A percentile compares a stretch with the other conserved stretches of the same genome.
Conservation (phyloP, 768 basidiomycete species). For the Hydnomerulius pinastri region DNA sequence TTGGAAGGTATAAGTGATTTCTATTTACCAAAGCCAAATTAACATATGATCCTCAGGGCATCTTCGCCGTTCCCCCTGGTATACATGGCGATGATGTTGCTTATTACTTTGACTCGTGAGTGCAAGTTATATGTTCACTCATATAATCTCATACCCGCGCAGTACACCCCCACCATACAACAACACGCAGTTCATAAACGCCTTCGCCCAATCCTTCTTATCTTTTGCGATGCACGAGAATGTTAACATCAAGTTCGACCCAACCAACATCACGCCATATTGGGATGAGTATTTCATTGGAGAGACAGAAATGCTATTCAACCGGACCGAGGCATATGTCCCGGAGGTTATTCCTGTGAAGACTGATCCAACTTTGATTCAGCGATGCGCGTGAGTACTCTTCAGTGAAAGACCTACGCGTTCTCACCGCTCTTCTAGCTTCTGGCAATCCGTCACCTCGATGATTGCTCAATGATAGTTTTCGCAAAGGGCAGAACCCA, state of each 20-base stretch:
- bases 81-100: conserved; percentile 33
- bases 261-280: conserved; percentile 14
- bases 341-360: conserved; percentile 3
- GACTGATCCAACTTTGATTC: neutral
- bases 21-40: conserved; percentile 20
- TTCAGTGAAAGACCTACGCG: no score
- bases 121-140: neutral
- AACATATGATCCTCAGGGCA: conserved; percentile 22
- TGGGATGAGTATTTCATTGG: conserved; percentile 9
- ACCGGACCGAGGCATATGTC: conserved; percentile 3
- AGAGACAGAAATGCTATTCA: conserved; percentile 18
- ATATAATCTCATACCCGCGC: no score
- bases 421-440: no score
- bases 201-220: conserved; percentile 30
- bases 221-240: conserved; percentile 23
- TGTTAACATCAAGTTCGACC: conserved; percentile 20
- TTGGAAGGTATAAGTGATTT: conserved; percentile 34
- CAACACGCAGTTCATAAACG: conserved; percentile 25
- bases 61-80: conserved; percentile 33
- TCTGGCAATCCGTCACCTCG: no score
- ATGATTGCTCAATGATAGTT: no score
- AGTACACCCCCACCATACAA: conserved; percentile 19
- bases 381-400: conserved; percentile 22
- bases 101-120: conserved; percentile 44
- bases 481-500: no score